Percentiles rank a stretch among this genome's conserved stretches.
These are phyloP conservation scores for Raphanus hybrid DNA, from an alignment of 441 rosid species.

Conservation along the genomic window DNA sequence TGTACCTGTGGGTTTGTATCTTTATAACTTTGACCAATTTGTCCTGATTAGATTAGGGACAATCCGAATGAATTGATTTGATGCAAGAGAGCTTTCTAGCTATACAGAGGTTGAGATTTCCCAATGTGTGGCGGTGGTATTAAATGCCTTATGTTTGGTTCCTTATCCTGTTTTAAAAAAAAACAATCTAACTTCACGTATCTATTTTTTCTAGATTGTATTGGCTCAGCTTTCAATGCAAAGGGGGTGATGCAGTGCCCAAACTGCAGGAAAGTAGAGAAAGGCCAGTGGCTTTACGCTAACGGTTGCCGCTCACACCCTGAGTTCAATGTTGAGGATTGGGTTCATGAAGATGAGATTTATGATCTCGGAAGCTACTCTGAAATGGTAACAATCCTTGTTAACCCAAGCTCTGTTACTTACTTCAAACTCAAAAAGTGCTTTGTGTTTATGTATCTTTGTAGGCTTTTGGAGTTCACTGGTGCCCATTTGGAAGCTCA, in stretches of 20 bases:
- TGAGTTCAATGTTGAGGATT: constrained; percentile 83
- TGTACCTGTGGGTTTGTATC: background rate
- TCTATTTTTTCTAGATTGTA: constrained; percentile 67
- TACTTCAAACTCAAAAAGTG: background rate
- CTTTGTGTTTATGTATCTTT: constrained; percentile 39
- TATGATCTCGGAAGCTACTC: constrained; percentile 79
- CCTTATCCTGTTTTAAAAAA: constrained; percentile 1
- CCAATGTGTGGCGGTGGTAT: background rate
- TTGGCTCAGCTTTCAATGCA: constrained; percentile 93
- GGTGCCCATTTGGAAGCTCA: constrained; percentile 89
- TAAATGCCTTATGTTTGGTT: background rate
- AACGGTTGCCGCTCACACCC: constrained; percentile 80
- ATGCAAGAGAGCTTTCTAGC: constrained; percentile 15
- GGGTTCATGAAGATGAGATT: constrained; percentile 90
- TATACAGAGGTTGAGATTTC: background rate
- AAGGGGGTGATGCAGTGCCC: constrained; percentile 99
- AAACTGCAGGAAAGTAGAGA: constrained; percentile 93
- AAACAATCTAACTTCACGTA: constrained; percentile 16
- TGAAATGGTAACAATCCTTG: constrained; percentile 68
- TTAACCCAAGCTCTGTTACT: background rate
- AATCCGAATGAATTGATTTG: background rate
- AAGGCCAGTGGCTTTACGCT: constrained; percentile 97
- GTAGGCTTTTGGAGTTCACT: constrained; percentile 93
- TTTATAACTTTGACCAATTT: background rate
- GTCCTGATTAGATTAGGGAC: background rate